Base-by-base conservation (phyloP, 805 yeast genomes). In the Schwanniomyces pseudopolymorphus region DNA sequence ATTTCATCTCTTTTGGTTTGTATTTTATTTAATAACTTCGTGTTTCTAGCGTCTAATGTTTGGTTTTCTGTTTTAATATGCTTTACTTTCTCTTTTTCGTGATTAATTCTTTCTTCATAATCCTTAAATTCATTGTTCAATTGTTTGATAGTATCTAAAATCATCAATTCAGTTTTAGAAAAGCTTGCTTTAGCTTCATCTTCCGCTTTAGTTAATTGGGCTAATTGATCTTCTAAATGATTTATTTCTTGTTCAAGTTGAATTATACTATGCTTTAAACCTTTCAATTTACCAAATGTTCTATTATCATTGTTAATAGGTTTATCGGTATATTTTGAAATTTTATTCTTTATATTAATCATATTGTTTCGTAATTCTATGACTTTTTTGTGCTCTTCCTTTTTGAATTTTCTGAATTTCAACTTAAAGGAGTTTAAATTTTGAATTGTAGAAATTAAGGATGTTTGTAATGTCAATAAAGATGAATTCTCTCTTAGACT, bases 231-330 rank as follows among this genome's bases (percentile, higher is more conserved):
- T 20, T 57, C 54, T 38, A 68, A 54, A 7, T 51, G 56, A 13
- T 51, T 50, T 16, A 71, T 64, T 33, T 72, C 78, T 22, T 48
- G 45, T 47, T 72, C 75, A 40, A 70, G 55, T 52, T 72, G 77
- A 13, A 56, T 54, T 4, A 70, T 72, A 0, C 70, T 59, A 45
- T 71, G 74, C 48, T 71, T 63, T 39, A 72, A 60, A 5, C 75
- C 73, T 48, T 67, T 69, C 28, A 72, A 52, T 45, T 70, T 72
- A 3, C 74, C 70, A 47, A 64, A 58, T 0, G 59, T 51, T 40
- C 72, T 54, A 21, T 56, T 60, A 36, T 72, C 75, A 45, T 55
- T 61, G 13, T 46, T 40, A 11, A 39, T 46, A 21, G 57, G 56
- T 31, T 55, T 58, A 35, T 48, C 53, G 11, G 58, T 57, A 40